Evolutionary conservation across 495 filamentous ascomycete species (phyloP), one percentile per base, ranked within the genome.

Genomic region (Cenococcum geophilum): DNA sequence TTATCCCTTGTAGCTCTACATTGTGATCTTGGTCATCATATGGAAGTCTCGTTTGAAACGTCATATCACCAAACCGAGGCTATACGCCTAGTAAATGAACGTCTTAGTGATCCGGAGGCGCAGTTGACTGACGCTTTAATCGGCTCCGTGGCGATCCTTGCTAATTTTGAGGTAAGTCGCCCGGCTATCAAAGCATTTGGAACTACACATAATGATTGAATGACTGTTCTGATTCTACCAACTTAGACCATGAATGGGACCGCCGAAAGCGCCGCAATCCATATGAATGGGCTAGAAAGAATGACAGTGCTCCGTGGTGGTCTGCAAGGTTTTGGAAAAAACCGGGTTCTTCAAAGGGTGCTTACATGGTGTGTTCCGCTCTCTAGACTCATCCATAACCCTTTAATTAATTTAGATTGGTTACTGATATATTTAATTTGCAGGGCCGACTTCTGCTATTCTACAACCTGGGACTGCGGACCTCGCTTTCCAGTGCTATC

Each of bases 241-340:
- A 25, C 0, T 32, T 27, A 52, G 49, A 52, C 49, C 16, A 25
- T 25, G 49, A 27, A 52, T 32, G 49, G 49, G 49, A 25, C 49
- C 8, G 6, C 6, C 9, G 49, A 52, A 27, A 32, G 49, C 16
- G 21, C 49, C 4, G 16, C 49, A 16, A 52, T 52, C 25, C 49
- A 52, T 25, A 27, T 52, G 20, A 52, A 27, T 20, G 49, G 49
- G 21, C 25, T 52, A 16, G 2, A 25, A 25, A 23, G 25, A 32
- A 52, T 52, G 49, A 32, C 25, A 23, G 18, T 10, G 25, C 49
- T 52, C 49, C 49, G 49, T 23, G 49, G 49, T 52, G 49, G 49
- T 23, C 21, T 52, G 21, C 25, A 25, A 16, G 49, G 14, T 32
- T 52, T 52, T 27, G 49, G 9, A 0, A 32, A 27, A 1, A 52